A percentile compares a stretch with the other conserved stretches of the same genome.
Conservation (phyloP, 2,329 filamentous ascomycete species). For the Pseudocercospora musae region DNA sequence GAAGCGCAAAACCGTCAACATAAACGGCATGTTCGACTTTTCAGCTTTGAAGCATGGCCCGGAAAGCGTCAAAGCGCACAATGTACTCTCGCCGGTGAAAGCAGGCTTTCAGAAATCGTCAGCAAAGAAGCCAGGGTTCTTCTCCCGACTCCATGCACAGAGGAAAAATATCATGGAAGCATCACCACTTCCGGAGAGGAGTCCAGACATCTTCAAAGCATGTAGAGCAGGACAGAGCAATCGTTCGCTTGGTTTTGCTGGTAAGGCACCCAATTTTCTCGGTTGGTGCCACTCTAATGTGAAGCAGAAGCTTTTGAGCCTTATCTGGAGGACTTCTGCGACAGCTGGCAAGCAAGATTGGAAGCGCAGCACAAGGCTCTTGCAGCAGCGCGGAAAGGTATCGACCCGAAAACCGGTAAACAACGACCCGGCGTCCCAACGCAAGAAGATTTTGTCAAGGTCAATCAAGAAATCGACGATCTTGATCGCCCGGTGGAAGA, state of each 20-base stretch:
- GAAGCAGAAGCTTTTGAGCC: conserved; percentile 5
- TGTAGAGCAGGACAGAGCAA: not conserved
- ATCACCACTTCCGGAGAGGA: not conserved
- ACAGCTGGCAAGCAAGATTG: conserved; percentile 1
- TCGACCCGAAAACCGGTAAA: conserved; percentile 19
- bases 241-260: conserved; percentile 1
- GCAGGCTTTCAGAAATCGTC: conserved; percentile 14
- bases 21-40: conserved; percentile 20
- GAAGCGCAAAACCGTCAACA: conserved; percentile 7
- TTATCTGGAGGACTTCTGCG: conserved; percentile 6
- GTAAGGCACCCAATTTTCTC: not conserved
- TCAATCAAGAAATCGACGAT: conserved; percentile 10
- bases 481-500: conserved; percentile 24
- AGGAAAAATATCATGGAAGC: not conserved
- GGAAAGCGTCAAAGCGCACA: not conserved
- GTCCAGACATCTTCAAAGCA: conserved; percentile 8
- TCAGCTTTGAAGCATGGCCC: not conserved
- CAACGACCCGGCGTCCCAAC: conserved; percentile 17
- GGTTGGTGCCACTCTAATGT: not conserved
- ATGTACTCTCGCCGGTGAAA: conserved; percentile 8
- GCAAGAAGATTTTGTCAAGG: conserved; percentile 18
- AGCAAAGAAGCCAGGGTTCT: conserved; percentile 4
- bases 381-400: conserved; percentile 19
- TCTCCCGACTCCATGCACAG: conserved; percentile 3
- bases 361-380: conserved; percentile 13